Base-by-base conservation (phyloP, 2,329 filamentous ascomycete species). In the Apiospora marii region DNA sequence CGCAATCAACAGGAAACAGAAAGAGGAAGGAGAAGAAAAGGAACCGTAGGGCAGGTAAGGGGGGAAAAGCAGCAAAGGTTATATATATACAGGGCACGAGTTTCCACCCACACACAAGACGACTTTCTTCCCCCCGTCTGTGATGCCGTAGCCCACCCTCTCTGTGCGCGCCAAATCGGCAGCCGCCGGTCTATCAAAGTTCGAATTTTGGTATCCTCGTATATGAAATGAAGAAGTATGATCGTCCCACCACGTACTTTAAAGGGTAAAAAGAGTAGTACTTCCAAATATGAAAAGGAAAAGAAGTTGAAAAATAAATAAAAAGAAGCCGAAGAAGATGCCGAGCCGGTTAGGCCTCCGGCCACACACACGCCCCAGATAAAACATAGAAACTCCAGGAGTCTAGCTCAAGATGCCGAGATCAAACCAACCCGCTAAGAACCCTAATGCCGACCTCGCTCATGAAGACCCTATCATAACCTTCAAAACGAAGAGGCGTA, bases 371-470 rank as follows among this genome's bases (percentile, higher is more conserved):
- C 34, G n/a, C 46, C 68, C 48, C 68, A 37, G 12, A 43, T 43
- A 41, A 37, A 70, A 58, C 68, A 70, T 37, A 51, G 48, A 70
- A 70, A 70, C 68, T 70, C 68, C 68, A 51, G 27, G 68, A 70
- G 68, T 70, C 68, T 70, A 41, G 68, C 68, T 72, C 74, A 74
- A 74, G 70, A 71, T 72, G 71, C 71, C 71, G 71, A 71, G 74
- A 64, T 64, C 58, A 75, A 73, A 76, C 74, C 75, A 76, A 76
- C 22, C 73, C 75, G 73, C 73, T 73, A 75, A 75, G 74, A 70
- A 73, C 61, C 30, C 30, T 48, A 41, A 67, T 61, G 70, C 64
- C 44, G 14, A 51, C 64, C 44, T 49, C 46, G 61, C 70, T 61
- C 61, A 74, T 74, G 27, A 71, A 73, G 70, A 72, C 69, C 72